Conservation (phyloP, 2,329 filamentous ascomycete genomes). For the Annulohypoxylon truncatum region DNA sequence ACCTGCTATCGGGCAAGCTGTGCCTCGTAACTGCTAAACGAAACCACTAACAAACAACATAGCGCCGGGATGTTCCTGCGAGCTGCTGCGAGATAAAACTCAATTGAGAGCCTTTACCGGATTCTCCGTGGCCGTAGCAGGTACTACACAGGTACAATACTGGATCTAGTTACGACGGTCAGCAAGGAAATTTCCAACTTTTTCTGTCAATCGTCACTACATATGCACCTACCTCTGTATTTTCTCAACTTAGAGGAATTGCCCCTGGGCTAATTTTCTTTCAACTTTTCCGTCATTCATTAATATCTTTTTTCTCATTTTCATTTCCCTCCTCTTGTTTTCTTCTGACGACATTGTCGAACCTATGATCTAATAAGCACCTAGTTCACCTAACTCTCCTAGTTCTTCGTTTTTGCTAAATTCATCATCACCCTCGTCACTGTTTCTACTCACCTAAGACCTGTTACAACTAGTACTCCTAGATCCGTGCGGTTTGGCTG, state of each 20-base stretch:
- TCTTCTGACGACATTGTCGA: slow-evolving; percentile 25
- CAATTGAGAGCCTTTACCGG: slow-evolving; percentile 33
- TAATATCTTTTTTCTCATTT: slow-evolving; percentile 6
- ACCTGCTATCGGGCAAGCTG: slow-evolving; percentile 1
- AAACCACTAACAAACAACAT: slow-evolving; percentile 29
- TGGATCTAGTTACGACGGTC: slow-evolving; percentile 21
- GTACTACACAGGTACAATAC: not conserved
- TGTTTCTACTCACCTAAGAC: slow-evolving; percentile 26
- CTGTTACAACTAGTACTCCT: slow-evolving; percentile 30
- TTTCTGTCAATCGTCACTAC: slow-evolving; percentile 30
- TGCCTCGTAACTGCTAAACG: slow-evolving; percentile 24
- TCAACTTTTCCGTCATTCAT: slow-evolving; percentile 19
- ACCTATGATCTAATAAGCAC: slow-evolving; percentile 32
- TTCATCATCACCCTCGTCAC: slow-evolving; percentile 29
- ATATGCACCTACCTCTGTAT: not conserved
- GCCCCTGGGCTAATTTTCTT: slow-evolving; percentile 21
- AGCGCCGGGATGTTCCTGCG: slow-evolving; percentile 32
- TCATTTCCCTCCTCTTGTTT: not conserved
- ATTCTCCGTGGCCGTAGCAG: slow-evolving; percentile 11
- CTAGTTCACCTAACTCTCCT: not conserved
- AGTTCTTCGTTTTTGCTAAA: slow-evolving; percentile 17
- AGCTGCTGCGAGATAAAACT: slow-evolving; percentile 30
- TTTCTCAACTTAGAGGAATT: not conserved
- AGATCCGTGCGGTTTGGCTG: slow-evolving; percentile 17
- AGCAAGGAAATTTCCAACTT: slow-evolving; percentile 38